A percentile compares a stretch with the other conserved stretches of the same genome.
These are phyloP conservation scores for Periglandula ipomoeae DNA, from an alignment of 2,329 filamentous ascomycete genomes.

Conservation along the genomic window DNA sequence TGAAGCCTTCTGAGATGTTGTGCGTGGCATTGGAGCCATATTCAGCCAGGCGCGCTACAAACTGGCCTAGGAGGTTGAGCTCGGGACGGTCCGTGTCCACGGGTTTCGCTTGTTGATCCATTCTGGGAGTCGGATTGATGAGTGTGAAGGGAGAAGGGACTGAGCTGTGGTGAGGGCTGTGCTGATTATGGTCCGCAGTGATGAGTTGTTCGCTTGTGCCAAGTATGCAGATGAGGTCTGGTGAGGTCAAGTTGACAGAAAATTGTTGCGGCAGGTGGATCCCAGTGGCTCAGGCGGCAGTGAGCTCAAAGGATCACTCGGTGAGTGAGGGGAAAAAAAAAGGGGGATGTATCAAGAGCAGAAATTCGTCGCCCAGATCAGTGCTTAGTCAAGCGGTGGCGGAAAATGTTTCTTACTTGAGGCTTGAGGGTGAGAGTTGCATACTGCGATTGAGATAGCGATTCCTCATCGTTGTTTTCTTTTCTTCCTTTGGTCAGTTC, in stretches of 20 bases:
- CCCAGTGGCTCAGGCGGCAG: neutral
- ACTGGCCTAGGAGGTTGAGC: slow-evolving; percentile 25
- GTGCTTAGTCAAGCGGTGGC: too few species aligned
- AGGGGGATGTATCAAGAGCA: too few species aligned
- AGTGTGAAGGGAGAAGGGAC: neutral
- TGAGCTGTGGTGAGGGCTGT: neutral
- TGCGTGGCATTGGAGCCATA: slow-evolving; percentile 30
- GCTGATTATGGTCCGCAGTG: neutral
- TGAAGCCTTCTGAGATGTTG: slow-evolving; percentile 42
- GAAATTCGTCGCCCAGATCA: too few species aligned
- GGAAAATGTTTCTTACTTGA: too few species aligned
- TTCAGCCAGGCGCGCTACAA: slow-evolving; percentile 22
- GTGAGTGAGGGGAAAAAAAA: too few species aligned
- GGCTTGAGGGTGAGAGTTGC: too few species aligned
- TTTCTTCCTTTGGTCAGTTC: too few species aligned
- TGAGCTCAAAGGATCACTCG: too few species aligned
- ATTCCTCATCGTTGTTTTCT: too few species aligned
- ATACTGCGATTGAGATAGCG: too few species aligned
- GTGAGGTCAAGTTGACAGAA: slow-evolving; percentile 5
- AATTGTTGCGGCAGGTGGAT: slow-evolving; percentile 2
- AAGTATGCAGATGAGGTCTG: neutral
- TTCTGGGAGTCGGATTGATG: neutral
- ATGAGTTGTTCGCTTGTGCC: slow-evolving; percentile 2
- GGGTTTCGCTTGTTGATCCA: slow-evolving; percentile 18
- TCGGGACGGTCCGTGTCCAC: slow-evolving; percentile 15